Conservation (phyloP, 2,329 filamentous ascomycete species). For the Tolypocladium nubicola region DNA sequence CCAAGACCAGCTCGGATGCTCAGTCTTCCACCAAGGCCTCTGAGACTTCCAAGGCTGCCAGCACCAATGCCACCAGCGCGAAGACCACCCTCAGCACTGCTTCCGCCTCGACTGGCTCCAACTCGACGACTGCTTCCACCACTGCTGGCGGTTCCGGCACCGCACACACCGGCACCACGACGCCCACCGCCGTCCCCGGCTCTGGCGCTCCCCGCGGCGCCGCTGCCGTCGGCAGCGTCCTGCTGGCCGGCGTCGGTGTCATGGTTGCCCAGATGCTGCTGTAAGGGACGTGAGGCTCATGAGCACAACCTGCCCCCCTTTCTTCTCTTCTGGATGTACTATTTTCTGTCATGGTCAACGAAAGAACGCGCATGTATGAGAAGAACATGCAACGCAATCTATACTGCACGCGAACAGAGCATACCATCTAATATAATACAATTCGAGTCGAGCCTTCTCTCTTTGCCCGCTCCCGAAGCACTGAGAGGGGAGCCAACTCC, state of each 20-base stretch:
- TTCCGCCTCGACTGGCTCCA: slow-evolving; percentile 4
- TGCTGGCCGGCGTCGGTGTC: slow-evolving; percentile 16
- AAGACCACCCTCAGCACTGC: slow-evolving; percentile 11
- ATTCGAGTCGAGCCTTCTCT: slow-evolving; percentile 14
- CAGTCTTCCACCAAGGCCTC: slow-evolving; percentile 1
- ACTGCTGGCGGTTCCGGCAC: slow-evolving; percentile 2
- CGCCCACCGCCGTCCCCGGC: slow-evolving; percentile 10
- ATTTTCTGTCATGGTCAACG: slow-evolving; percentile 10
- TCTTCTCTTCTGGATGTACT: slow-evolving; percentile 14
- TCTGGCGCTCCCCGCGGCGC: slow-evolving; percentile 15
- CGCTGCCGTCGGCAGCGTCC: slow-evolving; percentile 12
- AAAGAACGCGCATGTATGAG: slow-evolving; percentile 13
- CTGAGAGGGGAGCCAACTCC: not conserved
- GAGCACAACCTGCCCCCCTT: not conserved
- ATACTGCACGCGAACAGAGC: slow-evolving; percentile 12
- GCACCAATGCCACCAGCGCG: slow-evolving; percentile 9
- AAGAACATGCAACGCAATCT: slow-evolving; percentile 1
- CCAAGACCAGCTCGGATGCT: not conserved
- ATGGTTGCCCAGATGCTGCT: slow-evolving; percentile 19
- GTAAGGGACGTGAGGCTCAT: slow-evolving; percentile 6
- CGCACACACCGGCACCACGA: slow-evolving; percentile 4
- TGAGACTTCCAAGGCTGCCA: slow-evolving; percentile 5
- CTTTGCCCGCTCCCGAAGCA: not conserved
- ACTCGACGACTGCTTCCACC: slow-evolving; percentile 5
- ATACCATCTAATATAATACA: slow-evolving; percentile 19